Conservation (phyloP, 805 yeast species). For the Henningerozyma blattae region DNA sequence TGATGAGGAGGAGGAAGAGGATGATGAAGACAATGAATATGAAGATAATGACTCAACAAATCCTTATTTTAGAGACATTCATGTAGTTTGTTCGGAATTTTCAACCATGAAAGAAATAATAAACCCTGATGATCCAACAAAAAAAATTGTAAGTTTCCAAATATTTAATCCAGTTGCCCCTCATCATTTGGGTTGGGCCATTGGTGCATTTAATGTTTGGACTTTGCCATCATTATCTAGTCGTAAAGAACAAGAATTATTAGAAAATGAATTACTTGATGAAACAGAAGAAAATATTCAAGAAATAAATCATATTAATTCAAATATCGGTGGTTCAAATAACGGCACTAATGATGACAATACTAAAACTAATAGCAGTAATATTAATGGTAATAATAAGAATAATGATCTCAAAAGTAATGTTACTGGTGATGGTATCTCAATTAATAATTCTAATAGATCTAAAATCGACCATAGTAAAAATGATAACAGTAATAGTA, state of each 20-base stretch:
- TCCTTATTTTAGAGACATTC: conserved; percentile 33
- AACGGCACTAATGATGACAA: background rate
- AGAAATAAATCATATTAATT: no score
- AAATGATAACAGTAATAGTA: conserved; percentile 13
- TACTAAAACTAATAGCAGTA: conserved; percentile 15
- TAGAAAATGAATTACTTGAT: conserved; percentile 23
- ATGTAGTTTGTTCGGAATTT: conserved; percentile 62
- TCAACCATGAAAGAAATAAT: conserved; percentile 56
- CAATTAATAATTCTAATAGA: no score
- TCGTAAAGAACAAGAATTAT: conserved; percentile 4
- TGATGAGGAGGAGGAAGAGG: conserved; percentile 24
- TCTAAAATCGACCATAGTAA: conserved; percentile 1
- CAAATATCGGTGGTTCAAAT: no score
- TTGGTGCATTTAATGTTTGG: conserved; percentile 70
- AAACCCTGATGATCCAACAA: conserved; percentile 62
- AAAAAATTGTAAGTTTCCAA: conserved; percentile 63
- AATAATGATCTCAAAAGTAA: background rate
- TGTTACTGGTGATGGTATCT: conserved; percentile 3
- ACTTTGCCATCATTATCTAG: conserved; percentile 16
- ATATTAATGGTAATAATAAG: conserved; percentile 25
- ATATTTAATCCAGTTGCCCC: conserved; percentile 80
- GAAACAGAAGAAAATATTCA: conserved; percentile 28
- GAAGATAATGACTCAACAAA: conserved; percentile 19
- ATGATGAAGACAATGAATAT: conserved; percentile 17
- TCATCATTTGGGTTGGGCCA: conserved; percentile 90